Conservation (phyloP, 1,284 basidiomycete species). For the Puccinia novopanici region DNA sequence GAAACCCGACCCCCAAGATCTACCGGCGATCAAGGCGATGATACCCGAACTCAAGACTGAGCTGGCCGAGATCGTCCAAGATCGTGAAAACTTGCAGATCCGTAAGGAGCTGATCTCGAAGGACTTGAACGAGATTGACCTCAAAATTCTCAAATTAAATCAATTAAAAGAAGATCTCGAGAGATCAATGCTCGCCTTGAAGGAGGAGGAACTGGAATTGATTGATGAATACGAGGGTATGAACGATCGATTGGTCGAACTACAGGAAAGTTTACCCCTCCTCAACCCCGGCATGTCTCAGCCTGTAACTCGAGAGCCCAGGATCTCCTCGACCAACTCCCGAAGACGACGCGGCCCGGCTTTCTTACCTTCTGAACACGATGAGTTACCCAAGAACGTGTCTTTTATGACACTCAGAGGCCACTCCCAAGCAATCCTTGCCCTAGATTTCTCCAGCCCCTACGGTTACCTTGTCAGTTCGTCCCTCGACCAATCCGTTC, state of each 20-base stretch:
- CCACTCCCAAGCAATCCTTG: slow-evolving; percentile 78
- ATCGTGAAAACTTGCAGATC: slow-evolving; percentile 86
- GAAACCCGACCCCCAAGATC: background rate
- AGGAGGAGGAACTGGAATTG: slow-evolving; percentile 92
- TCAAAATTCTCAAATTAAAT: slow-evolving; percentile 83
- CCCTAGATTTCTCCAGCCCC: slow-evolving; percentile 93
- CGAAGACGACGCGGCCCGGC: slow-evolving; percentile 74
- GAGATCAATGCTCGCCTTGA: slow-evolving; percentile 77
- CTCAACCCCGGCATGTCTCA: slow-evolving; percentile 22
- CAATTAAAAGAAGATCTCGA: slow-evolving; percentile 77
- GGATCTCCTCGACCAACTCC: slow-evolving; percentile 64
- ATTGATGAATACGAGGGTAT: slow-evolving; percentile 91
- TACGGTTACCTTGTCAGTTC: slow-evolving; percentile 90
- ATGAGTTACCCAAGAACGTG: slow-evolving; percentile 86
- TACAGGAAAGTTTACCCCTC: slow-evolving; percentile 53
- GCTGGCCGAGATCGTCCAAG: slow-evolving; percentile 76
- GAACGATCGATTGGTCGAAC: slow-evolving; percentile 73
- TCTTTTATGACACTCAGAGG: slow-evolving; percentile 92
- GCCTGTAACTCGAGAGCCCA: background rate
- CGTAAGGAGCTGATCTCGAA: slow-evolving; percentile 77
- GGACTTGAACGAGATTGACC: slow-evolving; percentile 82
- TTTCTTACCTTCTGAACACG: slow-evolving; percentile 95
- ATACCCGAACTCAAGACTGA: slow-evolving; percentile 71
- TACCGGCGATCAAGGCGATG: background rate
- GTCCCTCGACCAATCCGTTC: slow-evolving; percentile 67